These are phyloP conservation scores for Rubus idaeus DNA, from an alignment of 306 rosid genomes.

Conservation along the genomic window DNA sequence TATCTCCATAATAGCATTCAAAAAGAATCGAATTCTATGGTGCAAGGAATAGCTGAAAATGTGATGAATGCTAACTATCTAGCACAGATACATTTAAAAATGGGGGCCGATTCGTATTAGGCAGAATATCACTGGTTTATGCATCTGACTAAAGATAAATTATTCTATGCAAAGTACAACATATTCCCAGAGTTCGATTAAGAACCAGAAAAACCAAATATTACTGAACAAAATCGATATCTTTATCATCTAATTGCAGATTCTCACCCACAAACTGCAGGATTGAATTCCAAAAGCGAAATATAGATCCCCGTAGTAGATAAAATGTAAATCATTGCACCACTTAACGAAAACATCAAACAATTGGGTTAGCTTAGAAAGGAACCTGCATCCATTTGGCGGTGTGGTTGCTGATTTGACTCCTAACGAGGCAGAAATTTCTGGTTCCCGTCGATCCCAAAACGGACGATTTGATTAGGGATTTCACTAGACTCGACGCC, in stretches of 20 bases:
- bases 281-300: background rate
- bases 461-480: conserved; percentile 48
- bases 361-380: background rate
- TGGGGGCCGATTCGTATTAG: background rate
- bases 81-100: background rate
- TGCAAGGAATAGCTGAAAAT: background rate
- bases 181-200: background rate
- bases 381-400: conserved; percentile 90
- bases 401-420: conserved; percentile 65
- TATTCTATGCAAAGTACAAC: background rate
- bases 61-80: background rate
- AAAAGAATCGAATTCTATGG: background rate
- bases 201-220: background rate
- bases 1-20: background rate
- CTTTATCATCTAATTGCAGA: background rate
- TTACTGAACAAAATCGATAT: background rate
- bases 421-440: conserved; percentile 52
- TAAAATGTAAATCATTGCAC: background rate
- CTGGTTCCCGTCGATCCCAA: conserved; percentile 38
- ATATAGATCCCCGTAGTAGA: background rate
- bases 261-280: background rate
- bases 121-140: background rate
- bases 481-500: conserved; percentile 76
- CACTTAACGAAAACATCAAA: background rate
- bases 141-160: background rate